These are phyloP conservation scores for Epichloe coenophiala DNA, from an alignment of 2,329 filamentous ascomycete species.

Conservation along the genomic window DNA sequence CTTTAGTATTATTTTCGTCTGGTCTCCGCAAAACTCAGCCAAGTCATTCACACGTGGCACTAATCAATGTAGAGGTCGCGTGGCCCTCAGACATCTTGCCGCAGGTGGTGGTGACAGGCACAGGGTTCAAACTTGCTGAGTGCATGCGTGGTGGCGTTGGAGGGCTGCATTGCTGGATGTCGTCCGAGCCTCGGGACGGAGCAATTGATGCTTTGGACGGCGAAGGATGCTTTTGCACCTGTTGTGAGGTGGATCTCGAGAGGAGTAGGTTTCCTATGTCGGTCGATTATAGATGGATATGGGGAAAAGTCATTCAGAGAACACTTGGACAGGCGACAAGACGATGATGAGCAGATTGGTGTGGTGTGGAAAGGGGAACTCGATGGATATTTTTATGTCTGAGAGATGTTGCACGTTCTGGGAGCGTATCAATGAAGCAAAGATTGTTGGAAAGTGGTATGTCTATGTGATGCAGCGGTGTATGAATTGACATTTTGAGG, in stretches of 20 bases:
- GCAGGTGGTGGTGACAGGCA: neutral
- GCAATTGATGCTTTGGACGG: neutral
- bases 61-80: neutral
- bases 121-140: neutral
- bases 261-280: neutral
- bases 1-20: neutral
- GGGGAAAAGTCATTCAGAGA: neutral
- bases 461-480: neutral
- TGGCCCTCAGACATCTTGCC: neutral
- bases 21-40: neutral
- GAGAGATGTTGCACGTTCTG: neutral
- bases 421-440: neutral
- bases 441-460: neutral
- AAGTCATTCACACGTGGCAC: neutral
- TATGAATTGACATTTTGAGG: neutral
- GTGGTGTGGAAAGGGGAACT: neutral
- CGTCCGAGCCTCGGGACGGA: neutral
- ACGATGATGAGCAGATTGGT: neutral
- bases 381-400: neutral
- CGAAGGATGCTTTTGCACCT: neutral
- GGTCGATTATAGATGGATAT: neutral
- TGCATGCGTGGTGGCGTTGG: neutral
- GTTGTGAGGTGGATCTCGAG: neutral
- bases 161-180: slow-evolving; percentile 3
- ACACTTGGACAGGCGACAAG: neutral